phyloP scores from a whole-genome alignment of 139 green algal species.

The Penium margaritaceum region DNA sequence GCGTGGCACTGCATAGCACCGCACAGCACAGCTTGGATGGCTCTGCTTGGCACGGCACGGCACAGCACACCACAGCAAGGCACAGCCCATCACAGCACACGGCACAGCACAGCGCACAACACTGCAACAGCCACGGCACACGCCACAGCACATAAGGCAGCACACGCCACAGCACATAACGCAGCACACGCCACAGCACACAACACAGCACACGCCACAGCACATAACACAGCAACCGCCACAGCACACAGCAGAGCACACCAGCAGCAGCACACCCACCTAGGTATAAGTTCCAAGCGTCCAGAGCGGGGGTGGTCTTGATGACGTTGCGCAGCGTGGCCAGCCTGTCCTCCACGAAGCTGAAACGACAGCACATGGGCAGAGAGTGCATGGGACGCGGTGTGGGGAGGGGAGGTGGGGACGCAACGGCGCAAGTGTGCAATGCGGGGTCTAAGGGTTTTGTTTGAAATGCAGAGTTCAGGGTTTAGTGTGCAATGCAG shows the following conservation, averaged over 20 bases:
- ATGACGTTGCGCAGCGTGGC: constrained; percentile 48
- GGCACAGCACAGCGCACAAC: background rate
- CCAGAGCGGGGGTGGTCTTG: constrained; percentile 3
- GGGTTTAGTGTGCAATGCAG: too few species aligned
- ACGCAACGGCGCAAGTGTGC: background rate
- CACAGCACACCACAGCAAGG: too few species aligned
- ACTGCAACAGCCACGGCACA: too few species aligned
- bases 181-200: background rate
- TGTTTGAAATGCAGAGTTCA: too few species aligned
- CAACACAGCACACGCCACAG: too few species aligned
- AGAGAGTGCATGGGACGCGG: too few species aligned
- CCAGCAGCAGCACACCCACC: constrained; percentile 4
- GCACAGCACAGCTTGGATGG: too few species aligned
- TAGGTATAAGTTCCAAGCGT: constrained; percentile 44
- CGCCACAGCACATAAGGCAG: background rate
- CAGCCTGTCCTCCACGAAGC: constrained; percentile 50
- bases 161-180: background rate
- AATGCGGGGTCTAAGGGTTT: too few species aligned
- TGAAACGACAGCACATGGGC: too few species aligned
- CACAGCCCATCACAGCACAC: background rate
- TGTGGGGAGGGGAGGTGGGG: too few species aligned
- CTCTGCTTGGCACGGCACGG: too few species aligned
- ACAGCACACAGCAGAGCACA: background rate
- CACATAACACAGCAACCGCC: background rate
- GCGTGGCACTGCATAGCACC: too few species aligned